Conservation (phyloP, 345 rosid genomes). For the Syzygium aqueum region DNA sequence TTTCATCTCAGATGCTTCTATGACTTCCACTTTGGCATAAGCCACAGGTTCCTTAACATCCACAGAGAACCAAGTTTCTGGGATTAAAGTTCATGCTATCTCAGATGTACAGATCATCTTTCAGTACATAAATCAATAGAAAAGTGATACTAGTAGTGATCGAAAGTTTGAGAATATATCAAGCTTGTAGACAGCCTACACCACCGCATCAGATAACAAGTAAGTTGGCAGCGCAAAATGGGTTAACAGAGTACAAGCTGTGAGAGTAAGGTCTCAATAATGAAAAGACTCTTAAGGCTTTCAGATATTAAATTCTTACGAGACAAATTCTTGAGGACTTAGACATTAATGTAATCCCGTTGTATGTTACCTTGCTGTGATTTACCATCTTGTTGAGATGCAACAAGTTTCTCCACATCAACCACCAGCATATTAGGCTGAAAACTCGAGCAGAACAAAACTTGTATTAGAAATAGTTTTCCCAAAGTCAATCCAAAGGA, state of each 20-base stretch:
- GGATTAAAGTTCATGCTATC: background rate
- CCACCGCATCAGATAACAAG: background rate
- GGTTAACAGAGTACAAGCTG: background rate
- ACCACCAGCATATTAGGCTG: constrained; percentile 99
- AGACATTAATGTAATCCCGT: background rate
- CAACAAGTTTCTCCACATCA: constrained; percentile 75
- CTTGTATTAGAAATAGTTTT: background rate
- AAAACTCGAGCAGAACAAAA: constrained; percentile 1
- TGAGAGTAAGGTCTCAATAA: background rate
- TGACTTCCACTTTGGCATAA: constrained; percentile 62
- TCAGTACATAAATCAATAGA: background rate
- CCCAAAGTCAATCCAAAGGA: background rate
- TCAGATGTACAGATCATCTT: background rate
- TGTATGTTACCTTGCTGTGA: background rate
- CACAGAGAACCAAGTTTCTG: constrained; percentile 79
- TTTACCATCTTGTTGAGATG: constrained; percentile 46
- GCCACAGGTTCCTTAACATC: constrained; percentile 80
- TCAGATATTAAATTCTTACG: background rate
- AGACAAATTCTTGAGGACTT: background rate
- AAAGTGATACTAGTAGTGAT: background rate
- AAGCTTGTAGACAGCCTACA: background rate
- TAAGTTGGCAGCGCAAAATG: background rate
- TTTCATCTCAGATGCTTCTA: constrained; percentile 77
- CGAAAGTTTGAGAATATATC: background rate
- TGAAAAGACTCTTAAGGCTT: background rate